Evolutionary conservation across 2,329 filamentous ascomycete species (phyloP), one percentile per base, ranked within the genome.

Genomic region (Fusarium virguliforme): DNA sequence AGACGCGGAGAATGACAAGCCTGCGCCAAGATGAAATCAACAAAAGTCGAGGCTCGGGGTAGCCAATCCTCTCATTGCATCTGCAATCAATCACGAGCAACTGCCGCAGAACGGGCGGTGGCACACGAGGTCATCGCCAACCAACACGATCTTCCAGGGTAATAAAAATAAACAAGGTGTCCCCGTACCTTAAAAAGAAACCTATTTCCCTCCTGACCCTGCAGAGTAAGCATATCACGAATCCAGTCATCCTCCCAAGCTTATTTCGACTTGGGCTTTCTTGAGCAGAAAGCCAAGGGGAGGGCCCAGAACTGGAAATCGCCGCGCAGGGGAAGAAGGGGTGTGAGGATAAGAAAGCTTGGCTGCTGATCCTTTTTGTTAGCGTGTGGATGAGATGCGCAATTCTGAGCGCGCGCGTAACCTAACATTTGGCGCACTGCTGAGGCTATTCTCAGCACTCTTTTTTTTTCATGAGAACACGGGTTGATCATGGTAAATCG

Each of bases 311-410:
- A 46, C 59, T 68, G 59, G 68, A 68, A 70, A 63, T 22, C 64
- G 43, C 64, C 67, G 64, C 59, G 35, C 68, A 71, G 60, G 68
- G 67, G 35, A 60, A 37, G 22, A 8, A n/a, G 41, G 41, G 41
- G 41, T 24, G 41, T 46, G 41, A 46, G 24, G 24, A 13, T 46
- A 15, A 46, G 41, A 46, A 71, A 71, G 68, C 68, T 71, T 71
- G 68, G 68, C 68, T 65, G 68, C 50, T 71, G 68, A 71, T 71
- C 68, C 62, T 71, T 58, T 65, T 71, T 58, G 43, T 54, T 62
- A 40, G 53, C 28, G 56, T 59, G 8, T 13, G 41, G 41, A 46
- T 46, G 41, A 24, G 58, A 58, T 64, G 60, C 35, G 46, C 51
- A 43, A 62, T 67, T 63, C 60, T 43, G 54, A 32, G 50, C 46